Base-by-base conservation (phyloP, 2,329 filamentous ascomycete species). In the Calonectria honghensis region DNA sequence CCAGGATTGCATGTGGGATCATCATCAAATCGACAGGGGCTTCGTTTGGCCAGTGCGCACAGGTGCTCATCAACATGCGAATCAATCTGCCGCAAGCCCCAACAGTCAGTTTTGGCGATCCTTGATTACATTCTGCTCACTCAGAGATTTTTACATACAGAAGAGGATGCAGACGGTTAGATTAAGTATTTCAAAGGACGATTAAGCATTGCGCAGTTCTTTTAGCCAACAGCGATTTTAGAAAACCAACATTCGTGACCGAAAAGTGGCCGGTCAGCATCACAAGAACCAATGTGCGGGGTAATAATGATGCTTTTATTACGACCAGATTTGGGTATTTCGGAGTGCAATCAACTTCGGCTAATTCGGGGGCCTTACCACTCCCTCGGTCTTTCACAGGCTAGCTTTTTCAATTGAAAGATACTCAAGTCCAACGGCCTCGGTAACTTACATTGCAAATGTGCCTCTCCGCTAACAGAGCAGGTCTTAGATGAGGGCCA, bases 261-360 rank as follows among this genome's bases (percentile, higher is more conserved):
- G n/a, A 48, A 3, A 24, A 35, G 16, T 29, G 18, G 35, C 14
- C 35, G 24, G 35, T 37, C 4, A 39, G 24, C 52, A 35, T 2
- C 13, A 57, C 10, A 16, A 32, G 5, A 57, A 14, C 16, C n/a
- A 16, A 29, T 29, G 57, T 63, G 57, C 57, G 57, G 57, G 57
- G 57, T 63, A 63, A 63, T 63, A 41, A 41, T 31, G 24, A 18
- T 41, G 57, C 37, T 41, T 27, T 63, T 63, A 63, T 41, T 41
- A 16, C n/a, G 35, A 41, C 35, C 5, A 6, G 39, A 14, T 4
- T 20, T 39, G 27, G 35, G 57, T 10, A 45, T 18, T 41, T 29
- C n/a, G 6, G 37, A 37, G 20, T 18, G 57, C 6, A 37, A 41
- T 29, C 57, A 29, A 18, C 14, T 16, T 10, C 9, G 37, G 57